Evolutionary conservation across 2,329 filamentous ascomycete species (phyloP).

Genomic region (Penicillium expansum): DNA sequence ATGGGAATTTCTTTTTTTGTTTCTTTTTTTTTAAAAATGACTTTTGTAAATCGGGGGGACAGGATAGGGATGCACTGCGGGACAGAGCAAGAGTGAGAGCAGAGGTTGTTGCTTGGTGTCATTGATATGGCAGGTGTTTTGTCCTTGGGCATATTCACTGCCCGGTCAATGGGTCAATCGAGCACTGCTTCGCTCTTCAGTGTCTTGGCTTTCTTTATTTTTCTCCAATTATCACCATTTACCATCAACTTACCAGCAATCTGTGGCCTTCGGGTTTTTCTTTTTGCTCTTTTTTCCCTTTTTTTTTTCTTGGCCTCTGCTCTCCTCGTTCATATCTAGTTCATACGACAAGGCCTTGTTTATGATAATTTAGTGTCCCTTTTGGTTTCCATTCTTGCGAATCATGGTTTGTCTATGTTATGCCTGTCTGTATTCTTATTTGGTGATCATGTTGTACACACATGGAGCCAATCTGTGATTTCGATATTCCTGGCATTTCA

Average conservation of each 20-base stretch:
- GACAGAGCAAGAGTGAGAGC: slow-evolving; percentile 18
- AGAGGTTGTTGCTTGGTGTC: neutral
- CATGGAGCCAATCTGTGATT: too few relatives aligned
- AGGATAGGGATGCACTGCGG: slow-evolving; percentile 18
- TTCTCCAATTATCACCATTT: slow-evolving; percentile 12
- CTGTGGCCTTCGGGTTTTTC: neutral
- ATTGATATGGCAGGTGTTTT: neutral
- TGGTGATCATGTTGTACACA: neutral
- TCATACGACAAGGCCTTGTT: neutral
- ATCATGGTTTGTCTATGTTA: neutral
- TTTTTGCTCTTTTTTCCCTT: too few relatives aligned
- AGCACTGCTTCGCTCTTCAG: neutral
- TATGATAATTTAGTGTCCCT: neutral
- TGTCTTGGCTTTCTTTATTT: slow-evolving; percentile 6
- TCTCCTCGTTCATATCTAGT: slow-evolving; percentile 1
- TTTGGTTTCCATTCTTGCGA: neutral
- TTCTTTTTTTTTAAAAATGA: neutral
- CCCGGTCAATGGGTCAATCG: neutral
- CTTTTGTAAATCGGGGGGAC: neutral
- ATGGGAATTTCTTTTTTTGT: slow-evolving; percentile 23
- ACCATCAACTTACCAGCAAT: neutral
- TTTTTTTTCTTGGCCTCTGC: neutral
- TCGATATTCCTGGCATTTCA: too few relatives aligned
- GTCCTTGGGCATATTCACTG: neutral
- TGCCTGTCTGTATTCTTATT: neutral